Percentiles rank a stretch among this genome's conserved stretches.
Evolutionary conservation across 257 asterid genomes (phyloP).

Genomic region (Ballota nigra): DNA sequence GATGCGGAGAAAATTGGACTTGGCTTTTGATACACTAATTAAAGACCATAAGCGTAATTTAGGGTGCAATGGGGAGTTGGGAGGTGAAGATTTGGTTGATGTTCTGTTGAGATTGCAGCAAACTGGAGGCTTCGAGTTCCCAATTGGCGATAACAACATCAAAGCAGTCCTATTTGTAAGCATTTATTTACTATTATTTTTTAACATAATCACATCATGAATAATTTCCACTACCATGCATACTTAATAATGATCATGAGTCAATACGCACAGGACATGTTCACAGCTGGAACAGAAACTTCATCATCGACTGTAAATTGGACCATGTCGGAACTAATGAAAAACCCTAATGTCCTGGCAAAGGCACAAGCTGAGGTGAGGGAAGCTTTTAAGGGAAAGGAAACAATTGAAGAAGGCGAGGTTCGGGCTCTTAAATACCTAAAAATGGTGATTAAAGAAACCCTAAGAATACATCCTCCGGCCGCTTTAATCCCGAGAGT

Average conservation of each 20-base stretch:
- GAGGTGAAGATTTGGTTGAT: constrained; percentile 25
- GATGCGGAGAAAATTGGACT: not conserved
- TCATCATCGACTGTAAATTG: too few species aligned
- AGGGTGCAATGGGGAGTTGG: constrained; percentile 16
- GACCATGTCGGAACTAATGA: too few species aligned
- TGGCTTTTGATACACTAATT: not conserved
- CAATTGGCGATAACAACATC: constrained; percentile 20
- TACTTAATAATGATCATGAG: too few species aligned
- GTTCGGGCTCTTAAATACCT: too few species aligned
- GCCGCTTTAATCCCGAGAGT: constrained; percentile 19
- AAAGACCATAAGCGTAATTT: constrained; percentile 8
- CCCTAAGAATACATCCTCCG: constrained; percentile 21
- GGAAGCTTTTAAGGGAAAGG: not conserved
- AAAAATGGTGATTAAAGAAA: too few species aligned
- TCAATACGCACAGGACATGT: too few species aligned
- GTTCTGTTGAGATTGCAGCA: constrained; percentile 18
- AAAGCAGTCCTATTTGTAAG: constrained; percentile 27
- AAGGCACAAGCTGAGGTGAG: constrained; percentile 18
- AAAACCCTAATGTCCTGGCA: not conserved
- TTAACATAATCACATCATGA: not conserved
- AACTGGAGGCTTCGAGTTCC: constrained; percentile 13
- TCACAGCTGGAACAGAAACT: too few species aligned
- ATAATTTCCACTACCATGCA: too few species aligned
- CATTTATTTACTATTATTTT: too few species aligned
- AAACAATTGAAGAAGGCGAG: too few species aligned